Percentiles rank a stretch among this genome's conserved stretches.
These are phyloP conservation scores for Mortierella sp. DNA, from an alignment of 371 early-diverging fungal species.

Conservation along the genomic window DNA sequence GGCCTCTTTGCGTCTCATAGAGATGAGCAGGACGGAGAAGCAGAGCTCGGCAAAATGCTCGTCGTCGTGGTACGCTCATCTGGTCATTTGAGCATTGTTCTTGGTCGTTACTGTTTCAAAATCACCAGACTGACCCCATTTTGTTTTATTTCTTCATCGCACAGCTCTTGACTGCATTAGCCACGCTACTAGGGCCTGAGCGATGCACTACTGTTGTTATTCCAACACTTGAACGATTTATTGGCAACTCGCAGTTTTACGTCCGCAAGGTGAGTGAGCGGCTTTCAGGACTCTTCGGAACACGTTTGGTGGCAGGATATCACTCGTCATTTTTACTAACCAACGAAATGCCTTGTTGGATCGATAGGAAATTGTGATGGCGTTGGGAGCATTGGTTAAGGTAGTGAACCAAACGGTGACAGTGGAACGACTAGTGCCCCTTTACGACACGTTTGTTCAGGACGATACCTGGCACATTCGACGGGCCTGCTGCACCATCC, in stretches of 20 bases:
- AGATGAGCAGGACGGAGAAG: constrained; percentile 62
- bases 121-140: constrained; percentile 40
- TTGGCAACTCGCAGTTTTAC: constrained; percentile 67
- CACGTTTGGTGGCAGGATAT: not conserved
- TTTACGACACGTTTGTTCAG: constrained; percentile 64
- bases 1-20: constrained; percentile 11
- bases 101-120: not conserved
- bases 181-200: constrained; percentile 63
- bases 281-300: not conserved
- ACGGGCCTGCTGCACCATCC: constrained; percentile 66
- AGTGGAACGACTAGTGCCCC: constrained; percentile 65
- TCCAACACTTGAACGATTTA: constrained; percentile 67
- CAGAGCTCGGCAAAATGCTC: constrained; percentile 70
- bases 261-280: constrained; percentile 62
- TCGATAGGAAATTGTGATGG: constrained; percentile 66
- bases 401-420: constrained; percentile 62
- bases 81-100: not conserved
- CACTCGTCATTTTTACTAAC: not conserved
- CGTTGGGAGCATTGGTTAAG: constrained; percentile 64
- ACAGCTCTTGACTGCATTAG: constrained; percentile 68
- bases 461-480: constrained; percentile 77
- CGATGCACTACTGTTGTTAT: constrained; percentile 64
- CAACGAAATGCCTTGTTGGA: not conserved
- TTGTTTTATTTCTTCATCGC: not conserved
- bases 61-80: constrained; percentile 66